A percentile compares a stretch with the other conserved stretches of the same genome.
phyloP scores from a whole-genome alignment of 768 basidiomycete genomes.

The Psilocybe sp. region DNA sequence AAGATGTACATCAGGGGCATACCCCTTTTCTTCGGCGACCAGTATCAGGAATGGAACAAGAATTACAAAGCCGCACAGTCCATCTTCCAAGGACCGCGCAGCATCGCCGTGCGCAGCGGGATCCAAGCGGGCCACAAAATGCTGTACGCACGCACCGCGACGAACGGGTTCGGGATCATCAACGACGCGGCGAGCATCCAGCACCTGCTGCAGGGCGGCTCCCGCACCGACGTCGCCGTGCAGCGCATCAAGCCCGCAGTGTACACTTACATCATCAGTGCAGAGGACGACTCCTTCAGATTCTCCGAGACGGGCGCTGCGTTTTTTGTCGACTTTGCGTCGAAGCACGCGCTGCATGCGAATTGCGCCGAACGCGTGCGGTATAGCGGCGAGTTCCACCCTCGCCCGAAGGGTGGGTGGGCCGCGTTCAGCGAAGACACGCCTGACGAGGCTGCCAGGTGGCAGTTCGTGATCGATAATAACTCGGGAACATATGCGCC shows the following conservation, averaged over 20 bases:
- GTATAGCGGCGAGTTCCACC: slow-evolving; percentile 80
- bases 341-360: slow-evolving; percentile 83
- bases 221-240: slow-evolving; percentile 15
- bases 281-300: slow-evolving; percentile 71
- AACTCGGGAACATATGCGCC: slow-evolving; percentile 86
- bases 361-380: slow-evolving; percentile 67
- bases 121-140: slow-evolving; percentile 73
- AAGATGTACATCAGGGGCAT: slow-evolving; percentile 67
- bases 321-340: slow-evolving; percentile 84
- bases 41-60: slow-evolving; percentile 63
- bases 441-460: slow-evolving; percentile 54
- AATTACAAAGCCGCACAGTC: slow-evolving; percentile 67
- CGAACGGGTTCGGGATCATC: slow-evolving; percentile 63
- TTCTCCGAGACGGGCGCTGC: slow-evolving; percentile 88
- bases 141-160: slow-evolving; percentile 67
- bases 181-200: slow-evolving; percentile 44
- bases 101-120: slow-evolving; percentile 60
- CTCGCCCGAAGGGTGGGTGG: slow-evolving; percentile 70
- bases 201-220: slow-evolving; percentile 48
- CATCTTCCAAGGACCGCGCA: slow-evolving; percentile 63
- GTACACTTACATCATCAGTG: slow-evolving; percentile 82
- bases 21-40: slow-evolving; percentile 55
- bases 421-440: slow-evolving; percentile 52
- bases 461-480: slow-evolving; percentile 87
- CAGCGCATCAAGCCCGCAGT: slow-evolving; percentile 73